Evolutionary conservation across 345 rosid species (phyloP).

Genomic region (Camelina sativa): DNA sequence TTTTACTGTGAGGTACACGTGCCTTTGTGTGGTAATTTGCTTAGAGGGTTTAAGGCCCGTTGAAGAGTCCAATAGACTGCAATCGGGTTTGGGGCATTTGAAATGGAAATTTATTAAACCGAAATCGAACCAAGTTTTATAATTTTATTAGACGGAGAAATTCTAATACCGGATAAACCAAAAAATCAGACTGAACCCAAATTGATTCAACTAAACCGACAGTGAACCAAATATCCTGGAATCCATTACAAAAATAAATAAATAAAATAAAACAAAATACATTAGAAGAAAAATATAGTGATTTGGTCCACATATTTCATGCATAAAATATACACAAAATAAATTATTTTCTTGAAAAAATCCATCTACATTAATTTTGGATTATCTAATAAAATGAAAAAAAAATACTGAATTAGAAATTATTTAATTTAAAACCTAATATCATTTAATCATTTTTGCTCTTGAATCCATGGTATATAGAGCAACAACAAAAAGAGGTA

Average conservation of each 20-base stretch:
- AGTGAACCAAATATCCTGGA: background rate
- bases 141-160: background rate
- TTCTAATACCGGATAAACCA: background rate
- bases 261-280: too few species aligned
- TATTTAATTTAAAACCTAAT: background rate
- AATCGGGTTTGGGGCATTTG: background rate
- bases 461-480: background rate
- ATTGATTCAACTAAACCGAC: background rate
- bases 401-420: background rate
- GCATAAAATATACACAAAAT: background rate
- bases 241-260: background rate
- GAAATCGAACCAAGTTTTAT: background rate
- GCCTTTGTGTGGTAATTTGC: background rate
- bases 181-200: background rate
- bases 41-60: background rate
- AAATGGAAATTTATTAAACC: background rate
- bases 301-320: background rate
- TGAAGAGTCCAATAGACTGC: background rate
- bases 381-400: background rate
- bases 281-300: background rate
- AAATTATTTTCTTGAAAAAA: background rate
- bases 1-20: background rate
- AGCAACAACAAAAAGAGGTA: background rate
- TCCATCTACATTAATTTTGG: background rate
- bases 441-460: background rate